phyloP scores from a whole-genome alignment of 2,329 filamentous ascomycete genomes.

The Exophiala bonariae region DNA sequence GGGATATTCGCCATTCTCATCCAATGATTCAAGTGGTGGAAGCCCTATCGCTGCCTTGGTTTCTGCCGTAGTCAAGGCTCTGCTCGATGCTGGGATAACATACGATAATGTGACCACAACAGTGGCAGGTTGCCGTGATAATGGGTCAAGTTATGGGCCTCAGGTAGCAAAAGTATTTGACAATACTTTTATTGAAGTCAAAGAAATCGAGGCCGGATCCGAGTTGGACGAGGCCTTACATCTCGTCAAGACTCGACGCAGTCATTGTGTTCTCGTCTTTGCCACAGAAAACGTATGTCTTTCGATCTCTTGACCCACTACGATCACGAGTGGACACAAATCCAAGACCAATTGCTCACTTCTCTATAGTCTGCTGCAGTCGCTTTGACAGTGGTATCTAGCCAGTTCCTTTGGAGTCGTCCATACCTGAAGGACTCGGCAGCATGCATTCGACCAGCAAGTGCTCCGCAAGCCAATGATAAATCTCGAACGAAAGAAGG shows the following conservation, averaged over 20 bases:
- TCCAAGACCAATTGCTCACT: too few species aligned
- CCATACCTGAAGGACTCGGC: too few species aligned
- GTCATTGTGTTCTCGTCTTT: slow-evolving; percentile 1
- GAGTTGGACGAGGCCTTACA: background rate
- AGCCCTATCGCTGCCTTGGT: background rate
- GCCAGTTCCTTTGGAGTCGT: too few species aligned
- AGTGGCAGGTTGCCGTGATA: background rate
- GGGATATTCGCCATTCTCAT: background rate
- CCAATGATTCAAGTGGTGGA: too few species aligned
- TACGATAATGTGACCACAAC: slow-evolving; percentile 30
- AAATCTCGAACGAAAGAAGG: too few species aligned
- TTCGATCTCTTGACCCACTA: too few species aligned
- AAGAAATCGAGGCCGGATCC: slow-evolving; percentile 1
- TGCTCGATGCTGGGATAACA: slow-evolving; percentile 29
- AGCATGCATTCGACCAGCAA: too few species aligned
- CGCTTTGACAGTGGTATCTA: too few species aligned
- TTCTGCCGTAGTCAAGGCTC: slow-evolving; percentile 29
- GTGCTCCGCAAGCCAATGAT: too few species aligned
- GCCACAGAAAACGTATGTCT: background rate
- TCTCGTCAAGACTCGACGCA: background rate
- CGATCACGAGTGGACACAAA: too few species aligned
- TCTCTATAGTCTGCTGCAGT: too few species aligned
- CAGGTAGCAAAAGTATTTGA: background rate
- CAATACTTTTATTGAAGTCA: background rate
- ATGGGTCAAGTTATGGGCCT: background rate